phyloP scores from a whole-genome alignment of 345 rosid species.

The Dimocarpus longan region DNA sequence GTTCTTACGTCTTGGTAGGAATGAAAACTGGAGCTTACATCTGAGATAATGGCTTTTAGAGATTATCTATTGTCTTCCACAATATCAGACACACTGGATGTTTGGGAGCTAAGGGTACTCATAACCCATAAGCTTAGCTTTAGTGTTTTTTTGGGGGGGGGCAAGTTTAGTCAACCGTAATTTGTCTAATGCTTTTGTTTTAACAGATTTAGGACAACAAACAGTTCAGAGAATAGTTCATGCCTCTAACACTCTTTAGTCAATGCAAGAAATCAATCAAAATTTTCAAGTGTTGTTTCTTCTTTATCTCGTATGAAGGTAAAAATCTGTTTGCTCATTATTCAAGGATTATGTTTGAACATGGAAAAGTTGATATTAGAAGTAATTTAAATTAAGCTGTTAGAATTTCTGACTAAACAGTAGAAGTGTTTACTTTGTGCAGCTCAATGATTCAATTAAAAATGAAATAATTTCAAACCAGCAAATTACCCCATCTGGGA shows the following conservation, averaged over 20 bases:
- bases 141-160: background rate
- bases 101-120: conserved; percentile 93
- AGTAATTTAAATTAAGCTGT: background rate
- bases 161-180: conserved; percentile 4
- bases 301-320: conserved; percentile 99
- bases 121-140: conserved; percentile 16
- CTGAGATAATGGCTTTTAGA: conserved; percentile 92
- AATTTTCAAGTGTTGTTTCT: conserved; percentile 96
- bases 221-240: conserved; percentile 96
- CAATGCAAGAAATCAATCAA: conserved; percentile 97
- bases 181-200: conserved; percentile 31
- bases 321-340: conserved; percentile 8
- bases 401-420: conserved; percentile 11
- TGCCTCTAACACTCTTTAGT: conserved; percentile 88
- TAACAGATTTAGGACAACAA: conserved; percentile 96
- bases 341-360: background rate
- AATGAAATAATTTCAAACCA: conserved; percentile 93
- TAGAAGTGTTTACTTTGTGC: conserved; percentile 32
- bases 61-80: conserved; percentile 90
- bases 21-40: conserved; percentile 82
- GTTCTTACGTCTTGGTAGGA: conserved; percentile 50
- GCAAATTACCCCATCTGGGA: conserved; percentile 94
- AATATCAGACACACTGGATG: conserved; percentile 90
- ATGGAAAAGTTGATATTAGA: conserved; percentile 13
- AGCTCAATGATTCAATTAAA: conserved; percentile 88